phyloP scores from a whole-genome alignment of 176 grass and related monocot genomes.

The Miscanthus lutarioriparius region DNA sequence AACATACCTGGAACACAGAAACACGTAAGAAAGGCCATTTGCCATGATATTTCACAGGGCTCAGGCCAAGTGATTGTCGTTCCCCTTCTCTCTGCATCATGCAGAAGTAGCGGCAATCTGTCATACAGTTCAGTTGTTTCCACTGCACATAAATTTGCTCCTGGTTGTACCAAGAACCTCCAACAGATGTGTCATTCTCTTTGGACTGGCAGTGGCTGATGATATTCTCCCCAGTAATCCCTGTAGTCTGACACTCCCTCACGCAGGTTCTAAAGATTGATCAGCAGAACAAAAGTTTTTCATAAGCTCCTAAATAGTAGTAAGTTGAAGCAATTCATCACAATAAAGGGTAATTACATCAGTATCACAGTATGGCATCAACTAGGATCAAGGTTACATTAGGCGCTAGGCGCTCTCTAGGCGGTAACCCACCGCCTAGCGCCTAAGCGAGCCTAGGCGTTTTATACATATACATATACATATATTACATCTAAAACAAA shows the following conservation, averaged over 20 bases:
- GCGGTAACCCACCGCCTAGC: no score
- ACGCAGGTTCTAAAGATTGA: conserved; percentile 66
- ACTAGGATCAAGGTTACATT: no score
- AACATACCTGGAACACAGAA: conserved; percentile 76
- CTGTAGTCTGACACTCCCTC: conserved; percentile 58
- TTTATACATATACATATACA: no score
- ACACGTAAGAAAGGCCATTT: conserved; percentile 81
- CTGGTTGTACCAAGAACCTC: conserved; percentile 62
- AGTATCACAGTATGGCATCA: neutral
- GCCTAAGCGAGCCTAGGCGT: no score
- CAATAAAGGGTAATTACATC: neutral
- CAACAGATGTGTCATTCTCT: conserved; percentile 38
- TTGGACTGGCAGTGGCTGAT: conserved; percentile 52
- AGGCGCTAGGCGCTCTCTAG: no score
- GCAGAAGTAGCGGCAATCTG: conserved; percentile 79
- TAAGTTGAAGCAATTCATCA: neutral
- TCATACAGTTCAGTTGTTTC: conserved; percentile 76
- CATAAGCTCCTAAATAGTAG: conserved; percentile 8
- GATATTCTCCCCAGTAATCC: conserved; percentile 42
- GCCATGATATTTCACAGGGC: conserved; percentile 87
- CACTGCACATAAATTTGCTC: conserved; percentile 69
- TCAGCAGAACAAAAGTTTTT: neutral
- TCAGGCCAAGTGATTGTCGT: conserved; percentile 58
- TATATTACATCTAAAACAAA: no score
- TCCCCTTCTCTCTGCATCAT: conserved; percentile 85